Evolutionary conservation across 495 filamentous ascomycete genomes (phyloP), one percentile per base, ranked within the genome.

Genomic region (Lepraria neglecta): DNA sequence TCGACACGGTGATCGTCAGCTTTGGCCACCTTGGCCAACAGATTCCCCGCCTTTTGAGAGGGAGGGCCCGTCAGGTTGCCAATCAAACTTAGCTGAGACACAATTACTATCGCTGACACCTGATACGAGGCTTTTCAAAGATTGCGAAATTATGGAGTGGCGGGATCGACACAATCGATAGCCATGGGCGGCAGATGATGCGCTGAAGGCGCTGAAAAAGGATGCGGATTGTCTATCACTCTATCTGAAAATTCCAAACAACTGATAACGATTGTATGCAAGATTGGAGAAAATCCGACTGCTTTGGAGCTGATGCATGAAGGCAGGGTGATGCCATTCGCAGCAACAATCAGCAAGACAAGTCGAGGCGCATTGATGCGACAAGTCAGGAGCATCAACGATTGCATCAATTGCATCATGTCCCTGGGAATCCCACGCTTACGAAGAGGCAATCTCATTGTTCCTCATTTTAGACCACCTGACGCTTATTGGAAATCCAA

Each of bases 121-220:
- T 53, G 28, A 48, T 54, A 54, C 51, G 30, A 14, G 51, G 51
- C 17, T 54, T 21, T 33, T 28, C 50, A 17, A 33, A 52, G 31
- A 38, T 54, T 54, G 30, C 51, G 51, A 54, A 54, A 38, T 54
- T 54, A 19, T 9, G 6, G n/a, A 35, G 51, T 54, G 51, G 51
- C 30, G 35, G 31, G 51, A 54, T 54, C 51, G 51, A 38, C 51
- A 33, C 2, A 19, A 10, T 3, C 43, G 31, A 31, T 28, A 53
- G 51, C 28, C n/a, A 19, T 53, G 51, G 51, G 51, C 51, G 51
- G 51, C 51, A 35, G 51, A 54, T 54, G 51, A 54, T 54, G 51
- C 51, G 31, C 31, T 35, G 51, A 54, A 30, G 30, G 35, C 17
- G 7, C 31, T 4, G 3, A 54, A 33, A 35, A 28, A 38, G 17